These are phyloP conservation scores for Pythium scleroteichum DNA, from an alignment of 352 stramenopile species.

Conservation along the genomic window DNA sequence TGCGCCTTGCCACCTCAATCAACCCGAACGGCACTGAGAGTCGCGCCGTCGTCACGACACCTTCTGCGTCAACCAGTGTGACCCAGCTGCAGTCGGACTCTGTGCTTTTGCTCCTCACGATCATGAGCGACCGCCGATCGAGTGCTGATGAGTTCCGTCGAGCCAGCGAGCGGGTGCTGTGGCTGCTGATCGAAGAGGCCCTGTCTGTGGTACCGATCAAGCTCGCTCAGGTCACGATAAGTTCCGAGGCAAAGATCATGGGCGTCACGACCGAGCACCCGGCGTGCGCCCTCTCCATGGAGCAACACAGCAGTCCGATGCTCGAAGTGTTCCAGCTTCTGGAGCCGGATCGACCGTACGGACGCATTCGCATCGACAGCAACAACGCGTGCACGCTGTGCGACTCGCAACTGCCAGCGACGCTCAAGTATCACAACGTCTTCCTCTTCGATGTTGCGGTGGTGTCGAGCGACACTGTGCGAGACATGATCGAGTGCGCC, in stretches of 20 bases:
- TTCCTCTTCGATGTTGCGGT: slow-evolving; percentile 52
- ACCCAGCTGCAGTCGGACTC: slow-evolving; percentile 24
- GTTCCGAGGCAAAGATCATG: slow-evolving; percentile 17
- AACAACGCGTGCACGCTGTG: slow-evolving; percentile 1
- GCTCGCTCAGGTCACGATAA: slow-evolving; percentile 17
- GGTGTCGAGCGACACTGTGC: slow-evolving; percentile 32
- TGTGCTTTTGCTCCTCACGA: slow-evolving; percentile 20
- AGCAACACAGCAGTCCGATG: slow-evolving; percentile 27
- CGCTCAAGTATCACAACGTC: slow-evolving; percentile 59
- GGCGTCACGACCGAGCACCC: slow-evolving; percentile 27
- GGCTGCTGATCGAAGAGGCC: slow-evolving; percentile 51
- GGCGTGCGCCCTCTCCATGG: slow-evolving; percentile 30
- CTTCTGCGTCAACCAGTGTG: slow-evolving; percentile 3
- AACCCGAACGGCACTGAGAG: neutral
- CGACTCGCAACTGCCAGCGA: slow-evolving; percentile 26
- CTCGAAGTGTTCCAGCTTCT: slow-evolving; percentile 30
- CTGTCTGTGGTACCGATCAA: slow-evolving; percentile 23
- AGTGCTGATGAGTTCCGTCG: slow-evolving; percentile 37
- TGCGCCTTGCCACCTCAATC: slow-evolving; percentile 8
- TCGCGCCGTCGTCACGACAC: slow-evolving; percentile 13
- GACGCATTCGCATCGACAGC: slow-evolving; percentile 7
- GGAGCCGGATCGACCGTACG: slow-evolving; percentile 22
- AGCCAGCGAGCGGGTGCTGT: slow-evolving; percentile 48
- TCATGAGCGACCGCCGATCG: slow-evolving; percentile 23
- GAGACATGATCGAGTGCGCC: slow-evolving; percentile 37